Conservation (phyloP, 2,329 filamentous ascomycete species). For the Gyromitra esculenta region DNA sequence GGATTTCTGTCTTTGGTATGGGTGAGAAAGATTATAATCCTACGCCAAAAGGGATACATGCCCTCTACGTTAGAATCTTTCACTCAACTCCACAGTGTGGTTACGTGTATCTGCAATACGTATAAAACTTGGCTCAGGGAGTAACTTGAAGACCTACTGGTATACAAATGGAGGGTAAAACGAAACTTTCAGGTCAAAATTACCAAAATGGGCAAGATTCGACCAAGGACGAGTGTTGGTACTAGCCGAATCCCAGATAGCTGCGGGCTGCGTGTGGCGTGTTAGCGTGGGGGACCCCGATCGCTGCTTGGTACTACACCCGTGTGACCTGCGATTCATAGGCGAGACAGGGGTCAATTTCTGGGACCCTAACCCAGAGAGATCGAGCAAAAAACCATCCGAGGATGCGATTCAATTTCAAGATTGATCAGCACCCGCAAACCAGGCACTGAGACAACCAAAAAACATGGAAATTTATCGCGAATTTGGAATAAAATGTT, state of each 20-base stretch:
- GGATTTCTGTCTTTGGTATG: background rate
- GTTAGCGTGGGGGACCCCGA: background rate
- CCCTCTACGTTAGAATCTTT: too few relatives aligned
- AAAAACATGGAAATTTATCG: background rate
- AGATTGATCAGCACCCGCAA: background rate
- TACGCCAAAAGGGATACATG: background rate
- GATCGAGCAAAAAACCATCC: background rate
- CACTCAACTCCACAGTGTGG: too few relatives aligned
- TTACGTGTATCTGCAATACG: background rate
- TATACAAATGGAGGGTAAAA: background rate
- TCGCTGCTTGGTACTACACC: background rate
- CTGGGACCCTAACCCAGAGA: background rate
- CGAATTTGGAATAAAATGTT: constrained; percentile 1
- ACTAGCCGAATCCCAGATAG: background rate
- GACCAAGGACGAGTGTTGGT: too few relatives aligned
- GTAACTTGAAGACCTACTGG: background rate
- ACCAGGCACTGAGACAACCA: constrained; percentile 1
- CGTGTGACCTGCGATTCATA: background rate
- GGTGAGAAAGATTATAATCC: background rate
- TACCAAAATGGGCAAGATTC: background rate
- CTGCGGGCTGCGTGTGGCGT: background rate
- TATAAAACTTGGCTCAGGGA: background rate
- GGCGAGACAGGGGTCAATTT: background rate
- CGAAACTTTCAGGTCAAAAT: background rate
- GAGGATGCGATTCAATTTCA: background rate